Percentiles rank a stretch among this genome's conserved stretches.
These are phyloP conservation scores for Didymella glomerata DNA, from an alignment of 2,329 filamentous ascomycete species.

Conservation along the genomic window DNA sequence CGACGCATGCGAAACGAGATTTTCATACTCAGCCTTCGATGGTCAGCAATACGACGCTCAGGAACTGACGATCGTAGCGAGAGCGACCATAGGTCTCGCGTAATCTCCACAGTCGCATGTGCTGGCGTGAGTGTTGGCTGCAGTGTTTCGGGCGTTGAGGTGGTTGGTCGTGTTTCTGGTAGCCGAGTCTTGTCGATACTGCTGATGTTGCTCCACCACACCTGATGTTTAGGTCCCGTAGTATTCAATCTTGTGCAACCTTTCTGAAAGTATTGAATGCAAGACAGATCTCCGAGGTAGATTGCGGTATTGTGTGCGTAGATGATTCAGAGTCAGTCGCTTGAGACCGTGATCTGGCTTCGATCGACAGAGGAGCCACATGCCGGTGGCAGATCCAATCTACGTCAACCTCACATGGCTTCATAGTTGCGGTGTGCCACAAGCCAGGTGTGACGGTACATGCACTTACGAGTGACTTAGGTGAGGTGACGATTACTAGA, in stretches of 20 bases:
- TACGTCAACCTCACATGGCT: slow-evolving; percentile 5
- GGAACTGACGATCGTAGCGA: background rate
- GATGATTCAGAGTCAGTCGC: slow-evolving; percentile 1
- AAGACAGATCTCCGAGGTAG: slow-evolving; percentile 53
- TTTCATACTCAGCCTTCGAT: background rate
- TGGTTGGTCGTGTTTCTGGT: slow-evolving; percentile 17
- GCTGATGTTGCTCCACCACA: slow-evolving; percentile 86
- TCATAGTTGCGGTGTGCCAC: slow-evolving; percentile 7
- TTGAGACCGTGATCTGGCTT: slow-evolving; percentile 4
- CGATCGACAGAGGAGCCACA: slow-evolving; percentile 13
- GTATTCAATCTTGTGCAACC: slow-evolving; percentile 63
- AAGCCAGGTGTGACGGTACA: slow-evolving; percentile 3
- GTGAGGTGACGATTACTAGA: slow-evolving; percentile 14
- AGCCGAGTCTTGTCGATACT: slow-evolving; percentile 39
- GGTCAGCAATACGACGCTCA: slow-evolving; percentile 2
- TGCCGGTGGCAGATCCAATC: slow-evolving; percentile 16
- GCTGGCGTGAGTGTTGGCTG: slow-evolving; percentile 11
- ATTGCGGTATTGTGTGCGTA: slow-evolving; percentile 2
- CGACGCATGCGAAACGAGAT: background rate
- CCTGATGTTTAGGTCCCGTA: slow-evolving; percentile 62
- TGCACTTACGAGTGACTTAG: background rate
- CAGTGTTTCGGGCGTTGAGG: slow-evolving; percentile 1
- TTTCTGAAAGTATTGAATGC: slow-evolving; percentile 80
- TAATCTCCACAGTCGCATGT: background rate
- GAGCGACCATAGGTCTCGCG: background rate